Base-by-base conservation (phyloP, 2,329 filamentous ascomycete species). In the Remersonia thermophila region DNA sequence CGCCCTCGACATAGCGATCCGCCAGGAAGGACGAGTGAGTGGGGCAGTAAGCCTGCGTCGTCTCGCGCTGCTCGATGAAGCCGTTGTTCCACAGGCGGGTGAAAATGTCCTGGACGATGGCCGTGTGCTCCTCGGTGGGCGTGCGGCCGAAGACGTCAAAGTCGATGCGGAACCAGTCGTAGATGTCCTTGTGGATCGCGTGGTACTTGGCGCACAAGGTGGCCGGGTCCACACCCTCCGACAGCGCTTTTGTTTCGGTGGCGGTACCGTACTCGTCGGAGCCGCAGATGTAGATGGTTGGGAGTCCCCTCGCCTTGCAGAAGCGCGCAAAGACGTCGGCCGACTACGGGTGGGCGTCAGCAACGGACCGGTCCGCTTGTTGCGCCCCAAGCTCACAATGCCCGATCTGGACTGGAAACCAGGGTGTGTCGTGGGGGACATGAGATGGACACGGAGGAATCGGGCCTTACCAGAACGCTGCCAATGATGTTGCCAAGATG, bases 131-230 rank as follows among this genome's bases (percentile, higher is more conserved):
- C 37, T 73, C 62, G 13, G 89, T 96, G 3, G 87, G 85, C 4
- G 91, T 96, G 41, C 87, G 80, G 44, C 87, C 91, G 55, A 96
- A 98, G 59, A 87, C 80, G 62, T 96, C 89, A 55, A 96, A 96
- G 40, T 73, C 78, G 53, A 96, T 89, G 54, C 86, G 77, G 64
- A 98, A 98, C 85, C 89, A 95, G 58, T 93, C 74, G 60, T 96
- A 96, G 47, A 95, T 81, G 33, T 82, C 83, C 51, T 85, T 77
- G 62, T 95, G 89, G 40, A 93, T 77, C 51, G 76, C 77, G 63
- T 93, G 83, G 66, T 93, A 95, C 65, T 95, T 93, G 60, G 83
- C 76, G 65, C 89, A 95, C 10, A 96, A 75, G 54, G 87, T 73
- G 51, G 82, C 71, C 15, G 89, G 86, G 10, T 80, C 85, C 45